These are phyloP conservation scores for Raffaelea arxii DNA, from an alignment of 2,329 filamentous ascomycete species.

Conservation along the genomic window DNA sequence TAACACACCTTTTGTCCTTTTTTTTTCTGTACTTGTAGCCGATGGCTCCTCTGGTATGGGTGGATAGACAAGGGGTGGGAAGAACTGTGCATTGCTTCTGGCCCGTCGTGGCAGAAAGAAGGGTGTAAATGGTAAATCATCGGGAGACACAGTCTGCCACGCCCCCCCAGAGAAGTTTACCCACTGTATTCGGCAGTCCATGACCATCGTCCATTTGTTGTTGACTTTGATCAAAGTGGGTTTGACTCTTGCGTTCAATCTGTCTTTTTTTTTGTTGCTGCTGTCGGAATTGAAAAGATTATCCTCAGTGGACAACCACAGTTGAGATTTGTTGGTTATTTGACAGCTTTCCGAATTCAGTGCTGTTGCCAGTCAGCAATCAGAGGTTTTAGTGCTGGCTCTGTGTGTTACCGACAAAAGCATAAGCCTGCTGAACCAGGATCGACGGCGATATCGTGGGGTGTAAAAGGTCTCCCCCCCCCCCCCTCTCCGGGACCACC, in stretches of 20 bases:
- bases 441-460: conserved; percentile 26
- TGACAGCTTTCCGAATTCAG: background rate
- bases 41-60: too few species aligned
- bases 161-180: background rate
- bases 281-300: background rate
- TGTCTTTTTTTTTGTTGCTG: background rate
- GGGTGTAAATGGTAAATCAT: background rate
- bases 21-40: background rate
- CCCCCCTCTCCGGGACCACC: too few species aligned
- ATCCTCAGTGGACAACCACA: too few species aligned
- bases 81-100: background rate
- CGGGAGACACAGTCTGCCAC: background rate
- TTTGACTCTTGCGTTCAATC: too few species aligned
- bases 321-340: background rate
- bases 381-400: conserved; percentile 7
- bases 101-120: background rate
- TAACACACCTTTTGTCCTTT: background rate
- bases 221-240: too few species aligned
- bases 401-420: too few species aligned
- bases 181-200: background rate
- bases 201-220: too few species aligned
- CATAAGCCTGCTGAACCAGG: conserved; percentile 13
- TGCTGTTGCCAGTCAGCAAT: background rate
- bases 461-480: conserved; percentile 18
- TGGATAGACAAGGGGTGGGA: background rate